Evolutionary conservation across 352 stramenopile species (phyloP).

Genomic region (Phytophthora pini): DNA sequence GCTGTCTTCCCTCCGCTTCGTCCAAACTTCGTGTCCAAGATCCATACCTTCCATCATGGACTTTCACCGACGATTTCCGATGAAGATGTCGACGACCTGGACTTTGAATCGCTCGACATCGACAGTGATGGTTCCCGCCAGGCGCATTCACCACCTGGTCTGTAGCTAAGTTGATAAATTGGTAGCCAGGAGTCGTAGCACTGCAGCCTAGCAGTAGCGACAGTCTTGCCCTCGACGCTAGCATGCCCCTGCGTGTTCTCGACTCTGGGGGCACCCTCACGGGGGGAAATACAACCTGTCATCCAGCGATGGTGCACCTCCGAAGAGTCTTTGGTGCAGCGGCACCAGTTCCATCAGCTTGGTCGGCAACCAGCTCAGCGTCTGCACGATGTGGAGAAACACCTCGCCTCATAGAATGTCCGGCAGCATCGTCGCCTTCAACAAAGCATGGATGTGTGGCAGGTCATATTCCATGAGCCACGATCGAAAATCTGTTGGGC

Average conservation of each 20-base stretch:
- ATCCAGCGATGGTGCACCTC: neutral
- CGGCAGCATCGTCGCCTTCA: neutral
- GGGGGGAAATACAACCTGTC: conserved; percentile 8
- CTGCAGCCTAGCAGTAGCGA: conserved; percentile 12
- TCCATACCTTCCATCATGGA: no score
- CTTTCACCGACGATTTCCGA: no score
- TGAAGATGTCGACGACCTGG: no score
- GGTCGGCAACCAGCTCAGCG: conserved; percentile 4
- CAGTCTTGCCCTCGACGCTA: conserved; percentile 2
- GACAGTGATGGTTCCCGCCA: no score
- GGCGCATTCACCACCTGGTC: conserved; percentile 1
- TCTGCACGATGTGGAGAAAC: conserved; percentile 8
- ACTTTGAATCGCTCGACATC: no score
- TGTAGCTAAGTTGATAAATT: conserved; percentile 6
- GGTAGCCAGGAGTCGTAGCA: conserved; percentile 6
- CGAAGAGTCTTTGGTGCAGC: neutral
- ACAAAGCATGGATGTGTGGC: neutral
- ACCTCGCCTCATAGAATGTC: conserved; percentile 7
- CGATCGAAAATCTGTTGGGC: no score
- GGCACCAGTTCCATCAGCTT: conserved; percentile 1
- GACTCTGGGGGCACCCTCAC: conserved; percentile 12
- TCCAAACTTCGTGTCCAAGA: no score
- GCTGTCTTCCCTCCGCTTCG: no score
- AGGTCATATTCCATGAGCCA: neutral
- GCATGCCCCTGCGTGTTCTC: conserved; percentile 5